These are phyloP conservation scores for Microcos paniculata DNA, from an alignment of 345 rosid species.

Conservation along the genomic window DNA sequence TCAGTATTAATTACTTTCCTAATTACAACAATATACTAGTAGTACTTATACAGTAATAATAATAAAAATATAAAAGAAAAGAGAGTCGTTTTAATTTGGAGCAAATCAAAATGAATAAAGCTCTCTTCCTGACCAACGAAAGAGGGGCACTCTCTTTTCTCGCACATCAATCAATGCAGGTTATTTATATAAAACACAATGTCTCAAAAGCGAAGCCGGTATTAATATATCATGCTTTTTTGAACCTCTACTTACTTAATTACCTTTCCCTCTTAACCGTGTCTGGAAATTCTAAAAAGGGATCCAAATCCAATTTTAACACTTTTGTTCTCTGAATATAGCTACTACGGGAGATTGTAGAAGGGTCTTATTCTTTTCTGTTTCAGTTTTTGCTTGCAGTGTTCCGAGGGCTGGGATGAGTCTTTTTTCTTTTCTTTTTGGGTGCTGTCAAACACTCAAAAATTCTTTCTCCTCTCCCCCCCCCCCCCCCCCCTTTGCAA, in stretches of 20 bases:
- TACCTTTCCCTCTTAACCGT: not conserved
- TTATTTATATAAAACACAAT: not conserved
- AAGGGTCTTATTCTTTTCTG: no score
- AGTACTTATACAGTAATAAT: no score
- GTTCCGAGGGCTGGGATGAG: not conserved
- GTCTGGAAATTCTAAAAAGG: not conserved
- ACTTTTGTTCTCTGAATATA: no score
- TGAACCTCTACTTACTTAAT: not conserved
- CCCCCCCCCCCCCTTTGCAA: not conserved
- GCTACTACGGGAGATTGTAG: no score
- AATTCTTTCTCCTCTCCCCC: no score
- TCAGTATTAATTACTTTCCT: not conserved
- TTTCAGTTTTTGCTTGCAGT: not conserved
- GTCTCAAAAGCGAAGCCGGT: not conserved
- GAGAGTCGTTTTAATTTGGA: not conserved
- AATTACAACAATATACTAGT: no score
- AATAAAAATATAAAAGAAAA: no score
- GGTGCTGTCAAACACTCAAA: not conserved
- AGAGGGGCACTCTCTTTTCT: not conserved
- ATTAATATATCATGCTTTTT: not conserved
- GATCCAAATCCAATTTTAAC: not conserved
- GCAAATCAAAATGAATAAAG: constrained; percentile 14
- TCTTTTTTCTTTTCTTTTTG: constrained; percentile 7
- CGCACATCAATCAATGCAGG: not conserved
- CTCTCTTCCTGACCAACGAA: not conserved